Conservation (phyloP, 768 basidiomycete genomes). For the Flagelloscypha sp. region DNA sequence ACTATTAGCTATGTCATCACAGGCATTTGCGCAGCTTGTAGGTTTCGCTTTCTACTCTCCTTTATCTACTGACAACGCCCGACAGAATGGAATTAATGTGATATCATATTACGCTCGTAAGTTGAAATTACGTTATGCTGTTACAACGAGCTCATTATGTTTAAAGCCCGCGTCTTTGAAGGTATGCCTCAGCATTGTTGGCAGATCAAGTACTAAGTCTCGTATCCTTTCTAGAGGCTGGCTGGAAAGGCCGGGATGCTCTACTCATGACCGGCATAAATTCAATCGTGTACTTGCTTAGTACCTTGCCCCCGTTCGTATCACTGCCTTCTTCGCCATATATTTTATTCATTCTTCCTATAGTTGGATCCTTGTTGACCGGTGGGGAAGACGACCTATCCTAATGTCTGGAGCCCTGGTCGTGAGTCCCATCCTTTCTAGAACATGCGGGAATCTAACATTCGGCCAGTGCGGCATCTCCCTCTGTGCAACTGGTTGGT, state of each 20-base stretch:
- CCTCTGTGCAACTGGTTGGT: constrained; percentile 79
- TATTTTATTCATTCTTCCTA: constrained; percentile 7
- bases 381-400: constrained; percentile 83
- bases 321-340: constrained; percentile 4
- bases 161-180: constrained; percentile 81
- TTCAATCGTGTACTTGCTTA: constrained; percentile 68
- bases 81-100: constrained; percentile 52
- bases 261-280: constrained; percentile 96
- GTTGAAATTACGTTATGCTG: too few relatives aligned
- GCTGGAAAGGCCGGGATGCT: constrained; percentile 90
- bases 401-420: constrained; percentile 78
- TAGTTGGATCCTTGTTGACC: constrained; percentile 92
- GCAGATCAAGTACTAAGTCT: constrained; percentile 11
- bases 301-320: constrained; percentile 75
- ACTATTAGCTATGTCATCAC: constrained; percentile 88
- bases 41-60: constrained; percentile 20
- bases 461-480: constrained; percentile 66
- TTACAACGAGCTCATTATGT: constrained; percentile 3
- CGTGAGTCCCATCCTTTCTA: constrained; percentile 31
- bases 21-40: constrained; percentile 91
- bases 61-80: constrained; percentile 1
- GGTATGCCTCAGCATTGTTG: constrained; percentile 23
- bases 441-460: constrained; percentile 2
- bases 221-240: constrained; percentile 52
- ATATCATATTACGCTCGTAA: constrained; percentile 38